phyloP scores from a whole-genome alignment of 2,329 filamentous ascomycete genomes.

The Aspergillus sp. region DNA sequence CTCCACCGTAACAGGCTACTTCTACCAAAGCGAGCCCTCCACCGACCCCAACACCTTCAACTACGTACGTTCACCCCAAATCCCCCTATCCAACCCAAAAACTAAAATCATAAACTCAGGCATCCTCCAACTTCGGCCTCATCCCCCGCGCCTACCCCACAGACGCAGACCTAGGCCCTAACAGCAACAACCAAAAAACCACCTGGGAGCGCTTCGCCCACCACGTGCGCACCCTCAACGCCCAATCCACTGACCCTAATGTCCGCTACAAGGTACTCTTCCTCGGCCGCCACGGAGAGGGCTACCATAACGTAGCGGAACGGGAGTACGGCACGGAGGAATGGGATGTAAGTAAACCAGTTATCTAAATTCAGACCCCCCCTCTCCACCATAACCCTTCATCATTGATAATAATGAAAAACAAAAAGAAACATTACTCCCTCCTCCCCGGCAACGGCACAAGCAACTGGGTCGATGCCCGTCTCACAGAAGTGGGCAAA shows the following conservation, averaged over 20 bases:
- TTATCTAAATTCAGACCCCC: too few relatives aligned
- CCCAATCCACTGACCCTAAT: conserved; percentile 31
- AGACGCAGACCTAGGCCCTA: conserved; percentile 35
- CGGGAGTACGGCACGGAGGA: conserved; percentile 58
- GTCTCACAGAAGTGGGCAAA: conserved; percentile 56
- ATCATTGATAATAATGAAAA: neutral
- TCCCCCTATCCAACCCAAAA: conserved; percentile 3
- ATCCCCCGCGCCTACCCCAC: conserved; percentile 49
- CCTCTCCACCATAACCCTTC: too few relatives aligned
- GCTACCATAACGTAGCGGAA: conserved; percentile 64
- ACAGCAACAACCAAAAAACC: conserved; percentile 37
- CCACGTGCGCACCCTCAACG: conserved; percentile 52
- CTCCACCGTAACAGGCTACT: conserved; percentile 50
- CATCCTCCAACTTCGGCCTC: conserved; percentile 52
- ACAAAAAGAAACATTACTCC: conserved; percentile 57
- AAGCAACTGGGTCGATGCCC: conserved; percentile 60
- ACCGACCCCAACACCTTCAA: conserved; percentile 53
- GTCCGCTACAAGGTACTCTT: conserved; percentile 59
- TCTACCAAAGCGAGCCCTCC: conserved; percentile 52
- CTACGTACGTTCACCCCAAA: conserved; percentile 41
- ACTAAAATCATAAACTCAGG: conserved; percentile 26
- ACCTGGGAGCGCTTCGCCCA: conserved; percentile 59
- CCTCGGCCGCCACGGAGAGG: conserved; percentile 63
- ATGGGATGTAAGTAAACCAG: conserved; percentile 55
- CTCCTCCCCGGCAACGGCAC: conserved; percentile 59